phyloP scores from a whole-genome alignment of 768 basidiomycete species.

The Saitozyma sp. region DNA sequence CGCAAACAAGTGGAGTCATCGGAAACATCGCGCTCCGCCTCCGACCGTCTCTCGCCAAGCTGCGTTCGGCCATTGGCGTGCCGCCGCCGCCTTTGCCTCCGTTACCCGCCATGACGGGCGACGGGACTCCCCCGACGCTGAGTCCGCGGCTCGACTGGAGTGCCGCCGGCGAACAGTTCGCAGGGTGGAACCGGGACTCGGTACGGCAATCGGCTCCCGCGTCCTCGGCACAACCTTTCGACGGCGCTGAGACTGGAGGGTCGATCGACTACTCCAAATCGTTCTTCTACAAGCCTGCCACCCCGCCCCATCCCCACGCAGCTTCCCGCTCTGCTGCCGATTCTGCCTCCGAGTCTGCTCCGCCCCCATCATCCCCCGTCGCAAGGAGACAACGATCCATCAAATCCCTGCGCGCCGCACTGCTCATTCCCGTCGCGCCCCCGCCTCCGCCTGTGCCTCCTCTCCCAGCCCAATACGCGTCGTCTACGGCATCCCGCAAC shows the following conservation, averaged over 20 bases:
- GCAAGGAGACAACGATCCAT: slow-evolving; percentile 40
- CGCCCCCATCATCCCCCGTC: slow-evolving; percentile 4
- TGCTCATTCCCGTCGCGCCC: slow-evolving; percentile 30
- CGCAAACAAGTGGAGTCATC: background rate
- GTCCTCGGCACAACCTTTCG: too few relatives aligned
- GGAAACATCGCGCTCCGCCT: slow-evolving; percentile 18
- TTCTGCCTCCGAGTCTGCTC: slow-evolving; percentile 1
- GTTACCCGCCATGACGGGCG: background rate
- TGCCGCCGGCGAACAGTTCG: slow-evolving; percentile 30
- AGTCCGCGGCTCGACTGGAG: slow-evolving; percentile 32
- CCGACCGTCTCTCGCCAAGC: slow-evolving; percentile 27
- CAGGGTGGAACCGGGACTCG: slow-evolving; percentile 28
- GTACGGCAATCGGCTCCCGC: background rate
- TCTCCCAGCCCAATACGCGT: slow-evolving; percentile 14
- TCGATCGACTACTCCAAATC: slow-evolving; percentile 47
- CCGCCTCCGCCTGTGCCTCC: slow-evolving; percentile 26
- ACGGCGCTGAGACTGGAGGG: background rate
- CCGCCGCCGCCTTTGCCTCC: too few relatives aligned
- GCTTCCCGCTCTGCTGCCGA: background rate
- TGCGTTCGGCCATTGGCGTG: slow-evolving; percentile 13
- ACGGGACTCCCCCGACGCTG: slow-evolving; percentile 14
- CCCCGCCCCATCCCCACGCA: slow-evolving; percentile 28
- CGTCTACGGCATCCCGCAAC: background rate
- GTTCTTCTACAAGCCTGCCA: slow-evolving; percentile 51
- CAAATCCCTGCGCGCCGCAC: slow-evolving; percentile 44